These are phyloP conservation scores for Cicer chorassanicum DNA, from an alignment of 306 rosid genomes.

Conservation along the genomic window DNA sequence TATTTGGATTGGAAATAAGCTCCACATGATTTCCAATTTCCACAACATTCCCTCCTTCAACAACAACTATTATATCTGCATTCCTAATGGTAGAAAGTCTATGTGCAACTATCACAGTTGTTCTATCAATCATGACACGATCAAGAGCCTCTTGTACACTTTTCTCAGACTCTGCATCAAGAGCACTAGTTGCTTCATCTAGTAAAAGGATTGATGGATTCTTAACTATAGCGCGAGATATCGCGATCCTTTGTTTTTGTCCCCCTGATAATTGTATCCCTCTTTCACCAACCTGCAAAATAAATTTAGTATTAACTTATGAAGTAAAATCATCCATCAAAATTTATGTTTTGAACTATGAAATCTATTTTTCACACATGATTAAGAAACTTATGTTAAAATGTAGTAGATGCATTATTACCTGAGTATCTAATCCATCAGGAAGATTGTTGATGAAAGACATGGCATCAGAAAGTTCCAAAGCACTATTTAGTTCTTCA, in stretches of 20 bases:
- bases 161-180: conserved; percentile 92
- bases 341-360: too few relatives aligned
- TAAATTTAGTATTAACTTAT: neutral
- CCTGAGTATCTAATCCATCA: conserved; percentile 88
- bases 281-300: conserved; percentile 87
- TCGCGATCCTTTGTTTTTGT: conserved; percentile 91
- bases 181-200: conserved; percentile 94
- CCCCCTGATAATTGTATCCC: conserved; percentile 95
- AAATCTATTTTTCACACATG: neutral
- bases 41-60: conserved; percentile 70
- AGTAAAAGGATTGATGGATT: conserved; percentile 78
- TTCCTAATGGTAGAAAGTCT: conserved; percentile 86
- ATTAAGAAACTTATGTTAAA: neutral
- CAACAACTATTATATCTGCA: conserved; percentile 76
- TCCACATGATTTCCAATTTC: conserved; percentile 92
- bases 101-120: conserved; percentile 85
- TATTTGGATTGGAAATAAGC: conserved; percentile 65
- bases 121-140: conserved; percentile 88
- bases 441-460: conserved; percentile 87
- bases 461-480: conserved; percentile 75
- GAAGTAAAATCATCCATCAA: conserved; percentile 21
- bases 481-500: conserved; percentile 68
- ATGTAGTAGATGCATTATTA: conserved; percentile 26
- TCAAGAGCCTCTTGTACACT: conserved; percentile 95
- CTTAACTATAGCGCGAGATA: conserved; percentile 84